phyloP scores from a whole-genome alignment of 257 asterid species.

The Cinchona pubescens region DNA sequence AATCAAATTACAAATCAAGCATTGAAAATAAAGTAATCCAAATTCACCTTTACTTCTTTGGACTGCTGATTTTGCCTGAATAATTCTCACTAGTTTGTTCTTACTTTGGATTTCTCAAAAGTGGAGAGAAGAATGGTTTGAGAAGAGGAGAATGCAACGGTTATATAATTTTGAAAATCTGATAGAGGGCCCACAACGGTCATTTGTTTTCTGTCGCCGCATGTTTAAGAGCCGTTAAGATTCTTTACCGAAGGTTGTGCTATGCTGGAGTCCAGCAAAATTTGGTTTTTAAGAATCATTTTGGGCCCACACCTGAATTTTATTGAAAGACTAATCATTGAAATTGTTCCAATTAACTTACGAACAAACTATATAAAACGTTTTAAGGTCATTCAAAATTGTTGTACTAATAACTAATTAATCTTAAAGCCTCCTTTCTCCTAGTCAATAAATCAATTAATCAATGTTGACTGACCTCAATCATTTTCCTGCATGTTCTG shows the following conservation, averaged over 20 bases:
- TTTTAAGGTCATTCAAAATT: not conserved
- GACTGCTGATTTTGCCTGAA: not conserved
- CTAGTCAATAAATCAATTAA: not conserved
- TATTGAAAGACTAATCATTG: conserved; percentile 7
- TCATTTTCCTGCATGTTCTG: conserved; percentile 16
- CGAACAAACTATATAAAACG: not conserved
- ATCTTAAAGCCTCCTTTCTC: too few species aligned
- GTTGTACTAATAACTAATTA: not conserved
- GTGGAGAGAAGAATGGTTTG: conserved; percentile 8
- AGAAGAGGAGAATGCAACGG: conserved; percentile 25
- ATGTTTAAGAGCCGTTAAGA: conserved; percentile 75
- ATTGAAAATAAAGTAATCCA: not conserved
- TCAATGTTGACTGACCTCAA: conserved; percentile 13
- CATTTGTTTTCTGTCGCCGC: conserved; percentile 45
- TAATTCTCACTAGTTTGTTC: not conserved
- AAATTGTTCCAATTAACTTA: not conserved
- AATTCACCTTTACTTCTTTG: not conserved
- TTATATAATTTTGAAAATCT: conserved; percentile 31
- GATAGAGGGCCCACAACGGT: conserved; percentile 62
- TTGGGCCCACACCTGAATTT: conserved; percentile 30
- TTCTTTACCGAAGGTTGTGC: conserved; percentile 36
- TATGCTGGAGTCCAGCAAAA: conserved; percentile 52
- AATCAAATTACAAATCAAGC: not conserved
- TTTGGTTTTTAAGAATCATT: conserved; percentile 40
- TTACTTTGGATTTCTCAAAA: not conserved